Conservation (phyloP, 2,329 filamentous ascomycete genomes). For the Metarhizium humberi region DNA sequence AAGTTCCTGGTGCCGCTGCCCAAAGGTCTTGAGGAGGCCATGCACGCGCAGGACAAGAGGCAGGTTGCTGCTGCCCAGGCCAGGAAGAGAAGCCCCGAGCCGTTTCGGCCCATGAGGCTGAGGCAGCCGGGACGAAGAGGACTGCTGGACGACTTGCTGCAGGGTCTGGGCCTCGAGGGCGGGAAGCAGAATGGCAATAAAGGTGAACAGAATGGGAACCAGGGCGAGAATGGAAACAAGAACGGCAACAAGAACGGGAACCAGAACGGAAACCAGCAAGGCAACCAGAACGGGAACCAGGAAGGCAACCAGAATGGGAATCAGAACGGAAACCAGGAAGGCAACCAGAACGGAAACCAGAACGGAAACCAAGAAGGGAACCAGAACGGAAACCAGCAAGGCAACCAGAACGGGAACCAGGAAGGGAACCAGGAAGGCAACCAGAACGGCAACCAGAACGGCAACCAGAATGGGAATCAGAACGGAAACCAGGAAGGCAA, state of each 20-base stretch:
- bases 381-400: background rate
- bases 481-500: background rate
- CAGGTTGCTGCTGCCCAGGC: background rate
- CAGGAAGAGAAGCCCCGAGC: background rate
- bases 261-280: background rate
- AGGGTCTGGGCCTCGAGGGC: background rate
- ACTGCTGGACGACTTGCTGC: background rate
- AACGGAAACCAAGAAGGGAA: background rate
- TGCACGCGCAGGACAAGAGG: slow-evolving; percentile 15
- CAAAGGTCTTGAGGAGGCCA: slow-evolving; percentile 28
- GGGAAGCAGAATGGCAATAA: background rate
- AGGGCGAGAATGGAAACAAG: slow-evolving; percentile 19
- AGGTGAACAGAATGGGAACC: background rate
- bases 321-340: background rate
- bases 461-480: background rate
- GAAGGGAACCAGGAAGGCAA: background rate
- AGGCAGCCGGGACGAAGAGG: background rate
- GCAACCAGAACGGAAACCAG: slow-evolving; percentile 19
- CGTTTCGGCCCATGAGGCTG: background rate
- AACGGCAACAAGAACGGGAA: slow-evolving; percentile 27
- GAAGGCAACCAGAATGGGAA: background rate
- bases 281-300: slow-evolving; percentile 19
- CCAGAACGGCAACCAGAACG: background rate
- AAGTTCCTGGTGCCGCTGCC: slow-evolving; percentile 55
- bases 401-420: background rate